phyloP scores from a whole-genome alignment of 257 asterid species.

The Ajuga chamaepitys region DNA sequence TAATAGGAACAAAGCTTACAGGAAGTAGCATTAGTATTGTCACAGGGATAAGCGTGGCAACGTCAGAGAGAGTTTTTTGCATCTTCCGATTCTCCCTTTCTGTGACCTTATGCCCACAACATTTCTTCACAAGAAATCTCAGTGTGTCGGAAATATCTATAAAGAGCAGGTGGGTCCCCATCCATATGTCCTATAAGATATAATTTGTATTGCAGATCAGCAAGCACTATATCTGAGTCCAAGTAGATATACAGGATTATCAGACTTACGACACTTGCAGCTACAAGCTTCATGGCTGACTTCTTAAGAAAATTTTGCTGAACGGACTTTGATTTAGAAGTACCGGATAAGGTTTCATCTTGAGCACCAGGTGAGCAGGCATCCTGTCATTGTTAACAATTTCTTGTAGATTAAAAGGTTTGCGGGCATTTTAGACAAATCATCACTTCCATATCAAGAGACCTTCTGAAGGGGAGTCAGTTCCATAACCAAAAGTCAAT shows the following conservation, averaged over 20 bases:
- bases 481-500: no score
- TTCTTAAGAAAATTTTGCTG: constrained; percentile 37
- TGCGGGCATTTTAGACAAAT: neutral
- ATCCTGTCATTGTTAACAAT: constrained; percentile 30
- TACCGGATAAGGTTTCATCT: constrained; percentile 16
- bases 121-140: constrained; percentile 34
- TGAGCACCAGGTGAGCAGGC: constrained; percentile 22
- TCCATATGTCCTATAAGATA: constrained; percentile 53
- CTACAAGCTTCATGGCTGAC: constrained; percentile 38
- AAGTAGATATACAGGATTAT: neutral
- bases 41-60: constrained; percentile 63
- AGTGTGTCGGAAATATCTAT: constrained; percentile 40
- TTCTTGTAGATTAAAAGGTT: neutral
- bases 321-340: constrained; percentile 19
- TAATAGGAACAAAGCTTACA: constrained; percentile 31
- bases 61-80: constrained; percentile 42
- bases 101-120: constrained; percentile 44
- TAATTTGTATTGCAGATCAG: constrained; percentile 10
- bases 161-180: constrained; percentile 67
- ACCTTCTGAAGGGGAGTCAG: no score
- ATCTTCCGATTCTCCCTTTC: constrained; percentile 58
- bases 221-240: neutral
- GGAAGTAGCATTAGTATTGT: constrained; percentile 75
- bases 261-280: constrained; percentile 52
- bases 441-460: no score